These are phyloP conservation scores for Pterothamnion heteromorphum DNA, from an alignment of 31 red algal genomes.

Conservation along the genomic window DNA sequence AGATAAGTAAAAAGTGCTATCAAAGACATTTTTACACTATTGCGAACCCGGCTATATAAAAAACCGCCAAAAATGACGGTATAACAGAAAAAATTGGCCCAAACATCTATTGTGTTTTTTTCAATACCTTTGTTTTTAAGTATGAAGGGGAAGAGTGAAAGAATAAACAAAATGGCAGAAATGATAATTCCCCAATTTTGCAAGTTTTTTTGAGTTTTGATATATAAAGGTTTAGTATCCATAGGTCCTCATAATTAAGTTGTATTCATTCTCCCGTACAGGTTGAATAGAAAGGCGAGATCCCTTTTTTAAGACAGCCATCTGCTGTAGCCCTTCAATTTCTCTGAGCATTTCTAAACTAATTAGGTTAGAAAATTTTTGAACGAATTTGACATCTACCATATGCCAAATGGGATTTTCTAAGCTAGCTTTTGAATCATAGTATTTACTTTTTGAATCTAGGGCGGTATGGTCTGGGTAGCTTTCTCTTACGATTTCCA, in stretches of 20 bases:
- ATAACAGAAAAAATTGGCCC: too few relatives aligned
- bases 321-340: constrained; percentile 21
- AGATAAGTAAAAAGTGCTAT: too few relatives aligned
- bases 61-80: too few relatives aligned
- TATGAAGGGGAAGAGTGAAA: too few relatives aligned
- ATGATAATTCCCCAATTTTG: too few relatives aligned
- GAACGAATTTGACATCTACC: constrained; percentile 55
- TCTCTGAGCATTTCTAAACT: constrained; percentile 49
- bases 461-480: constrained; percentile 65
- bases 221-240: too few relatives aligned
- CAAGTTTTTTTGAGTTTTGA: too few relatives aligned
- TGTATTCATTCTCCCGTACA: constrained; percentile 7
- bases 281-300: neutral
- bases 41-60: too few relatives aligned
- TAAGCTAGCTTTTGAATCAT: constrained; percentile 51
- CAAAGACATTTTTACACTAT: too few relatives aligned
- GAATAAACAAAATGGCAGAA: too few relatives aligned
- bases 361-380: constrained; percentile 43
- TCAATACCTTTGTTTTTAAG: too few relatives aligned
- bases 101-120: too few relatives aligned
- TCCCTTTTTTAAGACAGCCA: constrained; percentile 15
- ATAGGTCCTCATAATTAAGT: neutral
- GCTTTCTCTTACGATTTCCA: constrained; percentile 52
- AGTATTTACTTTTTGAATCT: constrained; percentile 49
- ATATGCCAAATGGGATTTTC: constrained; percentile 59